Evolutionary conservation across 2,329 filamentous ascomycete genomes (phyloP), one percentile per base, ranked within the genome.

Genomic region (Cercospora sp.): DNA sequence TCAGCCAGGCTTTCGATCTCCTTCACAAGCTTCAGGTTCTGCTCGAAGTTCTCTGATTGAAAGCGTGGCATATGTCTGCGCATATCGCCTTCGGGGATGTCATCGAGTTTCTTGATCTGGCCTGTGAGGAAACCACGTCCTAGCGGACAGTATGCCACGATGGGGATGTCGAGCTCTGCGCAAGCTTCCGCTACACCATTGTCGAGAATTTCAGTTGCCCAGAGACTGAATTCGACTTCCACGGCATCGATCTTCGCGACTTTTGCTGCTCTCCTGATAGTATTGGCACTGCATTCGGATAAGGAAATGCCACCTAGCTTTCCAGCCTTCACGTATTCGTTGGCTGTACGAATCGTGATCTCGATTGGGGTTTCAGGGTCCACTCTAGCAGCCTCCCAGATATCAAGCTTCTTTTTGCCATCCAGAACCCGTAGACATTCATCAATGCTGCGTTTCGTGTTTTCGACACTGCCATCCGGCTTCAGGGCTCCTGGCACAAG

Each of bases 81-180:
- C 49, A 81, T 73, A 74, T 88, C 85, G 43, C 82, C 81, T 57
- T 86, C 79, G 3, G 84, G 83, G 43, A 91, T 79, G 72, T 91
- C 89, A 1, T 85, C 82, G 1, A 74, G 70, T 6, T 77, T 81
- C 74, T 82, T 84, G 73, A 87, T 79, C 70, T 84, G 76, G 0
- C 86, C 86, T 0, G 85, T 85, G 65, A 89, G 73, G 80, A 87
- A 85, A 1, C 88, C 88, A 28, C 86, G 82, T 4, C 90, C 89
- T 0, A 93, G 82, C 0, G 91, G 91, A 55, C 89, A 90, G 79
- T 93, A 94, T 0, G 89, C 90, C 40, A 92, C 80, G 59, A 94
- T 81, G 0, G 90, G 89, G 68, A 94, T 92, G 58, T 83, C 81
- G 57, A 90, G 79, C 76, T 94, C 84, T 1, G 81, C 84, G 69